Base-by-base conservation (phyloP, 2,329 filamentous ascomycete genomes). In the Microthyrium microscopicum region DNA sequence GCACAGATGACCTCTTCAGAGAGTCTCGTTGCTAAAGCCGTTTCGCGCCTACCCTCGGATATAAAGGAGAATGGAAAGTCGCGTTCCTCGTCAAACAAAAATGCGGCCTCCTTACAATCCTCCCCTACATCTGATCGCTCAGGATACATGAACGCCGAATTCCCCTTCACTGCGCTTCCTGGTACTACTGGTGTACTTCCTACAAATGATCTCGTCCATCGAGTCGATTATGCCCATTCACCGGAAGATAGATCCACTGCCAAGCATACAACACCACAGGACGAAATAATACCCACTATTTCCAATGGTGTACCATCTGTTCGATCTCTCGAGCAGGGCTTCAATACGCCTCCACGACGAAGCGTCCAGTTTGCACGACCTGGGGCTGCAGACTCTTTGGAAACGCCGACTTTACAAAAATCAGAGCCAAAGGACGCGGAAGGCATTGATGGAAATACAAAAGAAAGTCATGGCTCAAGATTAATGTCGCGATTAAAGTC, bases 401-500 rank as follows among this genome's bases (percentile, higher is more conserved):
- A 64, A 5, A 42, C 53, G 15, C 11, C 29, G 9, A 20, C 11
- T 8, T 9, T 11, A 17, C 18, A 31, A 9, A 65, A 73, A 38
- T 66, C 76, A 27, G 66, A 70, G 21, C 82, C 78, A 4, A 68
- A 68, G 58, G 73, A 78, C 20, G 51, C 44, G 1, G 62, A 64
- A 29, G 73, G 78, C 33, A 63, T 56, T n/a, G 78, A 80, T 52
- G 68, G 68, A 16, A 9, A 27, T 28, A 25, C 43, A 44, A 36
- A 46, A 64, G 66, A 39, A 61, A 47, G 20, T 16, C 30, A 22
- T 11, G 61, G 68, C 35, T 68, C 69, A 16, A 76, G 77, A 17
- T 66, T 91, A 41, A 82, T 92, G 55, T 76, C 76, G 13, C 84
- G 78, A 51, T 55, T 92, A 41, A 83, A 79, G 49, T 76, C 80